A percentile compares a stretch with the other conserved stretches of the same genome.
Evolutionary conservation across 768 basidiomycete species (phyloP).

Genomic region (Pulveroboletus sp.): DNA sequence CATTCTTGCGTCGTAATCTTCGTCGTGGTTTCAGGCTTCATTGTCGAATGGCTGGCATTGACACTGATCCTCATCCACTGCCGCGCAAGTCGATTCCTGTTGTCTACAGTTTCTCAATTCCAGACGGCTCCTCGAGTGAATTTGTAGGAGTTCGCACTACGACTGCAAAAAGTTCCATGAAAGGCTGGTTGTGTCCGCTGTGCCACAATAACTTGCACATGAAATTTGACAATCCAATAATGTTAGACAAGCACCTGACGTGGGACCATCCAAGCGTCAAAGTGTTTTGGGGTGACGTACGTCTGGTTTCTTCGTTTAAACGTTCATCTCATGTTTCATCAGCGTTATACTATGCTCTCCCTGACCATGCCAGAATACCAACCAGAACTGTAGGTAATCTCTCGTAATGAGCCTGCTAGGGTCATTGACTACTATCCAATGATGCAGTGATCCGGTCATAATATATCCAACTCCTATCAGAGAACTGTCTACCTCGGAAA

Average conservation of each 20-base stretch:
- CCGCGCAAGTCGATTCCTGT: constrained; percentile 22
- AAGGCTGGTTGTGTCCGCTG: constrained; percentile 50
- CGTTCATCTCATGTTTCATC: background rate
- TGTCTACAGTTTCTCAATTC: constrained; percentile 18
- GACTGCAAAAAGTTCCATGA: constrained; percentile 25
- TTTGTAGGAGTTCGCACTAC: constrained; percentile 8
- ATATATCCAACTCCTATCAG: constrained; percentile 1
- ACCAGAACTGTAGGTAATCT: constrained; percentile 12
- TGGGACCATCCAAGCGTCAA: constrained; percentile 47
- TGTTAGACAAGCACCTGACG: constrained; percentile 47
- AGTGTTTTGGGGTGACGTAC: constrained; percentile 36
- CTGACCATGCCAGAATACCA: constrained; percentile 13
- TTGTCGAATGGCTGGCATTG: constrained; percentile 39
- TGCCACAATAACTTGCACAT: constrained; percentile 49
- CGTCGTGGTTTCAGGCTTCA: constrained; percentile 44
- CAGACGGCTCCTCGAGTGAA: constrained; percentile 3
- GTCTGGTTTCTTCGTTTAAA: constrained; percentile 2
- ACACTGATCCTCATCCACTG: constrained; percentile 23
- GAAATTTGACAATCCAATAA: constrained; percentile 38
- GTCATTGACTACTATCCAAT: background rate
- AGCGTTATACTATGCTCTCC: constrained; percentile 17
- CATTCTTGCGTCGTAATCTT: constrained; percentile 57
- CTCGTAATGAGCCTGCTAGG: background rate
- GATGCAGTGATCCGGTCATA: constrained; percentile 2
- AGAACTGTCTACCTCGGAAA: constrained; percentile 5